A percentile compares a stretch with the other conserved stretches of the same genome.
phyloP scores from a whole-genome alignment of 2,329 filamentous ascomycete species.

The Volutella citrinella region DNA sequence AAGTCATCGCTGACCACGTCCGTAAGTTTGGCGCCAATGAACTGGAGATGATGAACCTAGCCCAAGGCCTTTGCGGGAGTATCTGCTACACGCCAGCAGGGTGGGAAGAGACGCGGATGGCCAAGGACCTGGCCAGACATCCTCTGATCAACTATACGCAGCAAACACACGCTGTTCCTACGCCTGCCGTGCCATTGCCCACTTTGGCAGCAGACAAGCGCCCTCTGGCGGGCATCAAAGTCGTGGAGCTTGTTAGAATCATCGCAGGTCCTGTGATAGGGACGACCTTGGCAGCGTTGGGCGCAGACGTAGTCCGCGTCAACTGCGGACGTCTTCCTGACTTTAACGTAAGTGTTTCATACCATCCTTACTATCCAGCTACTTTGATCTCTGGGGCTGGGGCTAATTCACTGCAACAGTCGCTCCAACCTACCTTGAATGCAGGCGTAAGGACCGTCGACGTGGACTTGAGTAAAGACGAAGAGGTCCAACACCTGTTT shows the following conservation, averaged over 20 bases:
- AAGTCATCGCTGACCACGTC: constrained; percentile 16
- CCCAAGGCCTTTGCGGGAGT: constrained; percentile 24
- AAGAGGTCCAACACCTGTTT: constrained; percentile 42
- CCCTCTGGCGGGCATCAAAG: constrained; percentile 47
- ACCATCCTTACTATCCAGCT: constrained; percentile 46
- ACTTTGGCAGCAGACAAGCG: constrained; percentile 22
- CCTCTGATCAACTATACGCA: constrained; percentile 35
- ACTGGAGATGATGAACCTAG: constrained; percentile 21
- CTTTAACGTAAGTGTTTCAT: constrained; percentile 56
- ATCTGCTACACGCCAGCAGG: constrained; percentile 23
- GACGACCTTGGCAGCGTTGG: constrained; percentile 67
- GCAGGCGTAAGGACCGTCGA: constrained; percentile 64
- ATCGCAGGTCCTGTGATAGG: constrained; percentile 69
- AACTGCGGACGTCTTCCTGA: constrained; percentile 62
- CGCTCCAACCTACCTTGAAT: constrained; percentile 65
- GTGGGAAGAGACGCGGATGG: constrained; percentile 23
- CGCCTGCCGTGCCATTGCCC: constrained; percentile 31
- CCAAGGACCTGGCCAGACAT: constrained; percentile 8
- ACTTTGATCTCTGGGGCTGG: too few species aligned
- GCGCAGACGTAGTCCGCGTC: constrained; percentile 68
- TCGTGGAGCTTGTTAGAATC: constrained; percentile 69
- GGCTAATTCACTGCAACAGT: too few species aligned
- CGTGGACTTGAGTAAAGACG: constrained; percentile 52
- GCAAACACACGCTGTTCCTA: constrained; percentile 31
- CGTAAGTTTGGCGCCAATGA: constrained; percentile 17